Percentiles rank a stretch among this genome's conserved stretches.
Evolutionary conservation across 306 rosid genomes (phyloP).

Genomic region (Mimosa bimucronata): DNA sequence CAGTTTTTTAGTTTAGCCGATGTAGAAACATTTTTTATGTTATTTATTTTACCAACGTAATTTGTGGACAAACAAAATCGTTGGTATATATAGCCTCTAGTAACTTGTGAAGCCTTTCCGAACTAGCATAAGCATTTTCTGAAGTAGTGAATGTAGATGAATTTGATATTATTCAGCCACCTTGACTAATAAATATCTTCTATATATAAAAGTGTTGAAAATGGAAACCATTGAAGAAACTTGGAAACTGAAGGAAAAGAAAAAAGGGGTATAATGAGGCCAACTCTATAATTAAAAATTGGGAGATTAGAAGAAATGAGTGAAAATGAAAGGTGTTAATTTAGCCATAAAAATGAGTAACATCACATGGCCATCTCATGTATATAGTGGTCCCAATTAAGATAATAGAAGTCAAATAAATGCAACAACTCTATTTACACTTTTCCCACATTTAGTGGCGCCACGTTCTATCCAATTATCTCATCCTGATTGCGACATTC

Average conservation of each 20-base stretch:
- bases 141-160: not conserved
- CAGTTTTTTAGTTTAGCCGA: too few relatives aligned
- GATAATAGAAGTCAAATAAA: slow-evolving; percentile 32
- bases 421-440: slow-evolving; percentile 34
- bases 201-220: not conserved
- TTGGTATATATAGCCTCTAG: too few relatives aligned
- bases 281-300: not conserved
- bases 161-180: not conserved
- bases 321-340: not conserved
- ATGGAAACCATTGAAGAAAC: not conserved
- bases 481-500: slow-evolving; percentile 38
- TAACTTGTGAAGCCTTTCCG: too few relatives aligned
- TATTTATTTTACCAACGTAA: too few relatives aligned
- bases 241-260: not conserved
- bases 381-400: not conserved
- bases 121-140: too few relatives aligned
- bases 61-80: too few relatives aligned
- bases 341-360: not conserved
- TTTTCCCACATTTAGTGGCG: slow-evolving; percentile 39
- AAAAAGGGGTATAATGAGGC: not conserved
- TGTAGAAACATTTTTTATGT: too few relatives aligned
- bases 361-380: not conserved
- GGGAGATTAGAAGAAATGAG: not conserved
- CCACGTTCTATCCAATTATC: slow-evolving; percentile 39
- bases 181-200: not conserved